phyloP scores from a whole-genome alignment of 2,329 filamentous ascomycete genomes.

The Drechslerella coelobrocha region DNA sequence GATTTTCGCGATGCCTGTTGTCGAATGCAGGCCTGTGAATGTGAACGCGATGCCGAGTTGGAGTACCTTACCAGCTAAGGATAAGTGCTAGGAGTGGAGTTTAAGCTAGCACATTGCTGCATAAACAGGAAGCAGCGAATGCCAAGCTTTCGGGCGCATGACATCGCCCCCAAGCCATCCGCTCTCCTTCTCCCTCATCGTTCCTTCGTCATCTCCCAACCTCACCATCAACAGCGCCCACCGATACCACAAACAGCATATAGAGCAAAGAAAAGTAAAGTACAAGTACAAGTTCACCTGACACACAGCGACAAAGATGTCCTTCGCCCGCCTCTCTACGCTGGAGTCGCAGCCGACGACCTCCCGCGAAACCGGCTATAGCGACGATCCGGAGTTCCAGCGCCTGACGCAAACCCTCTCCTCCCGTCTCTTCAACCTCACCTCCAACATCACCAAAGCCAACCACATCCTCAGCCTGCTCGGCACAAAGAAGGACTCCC shows the following conservation, averaged over 20 bases:
- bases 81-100: too few relatives aligned
- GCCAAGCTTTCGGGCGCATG: slow-evolving; percentile 39
- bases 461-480: slow-evolving; percentile 83
- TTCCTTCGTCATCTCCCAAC: slow-evolving; percentile 17
- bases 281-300: neutral
- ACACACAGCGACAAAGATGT: slow-evolving; percentile 68
- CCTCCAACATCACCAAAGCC: slow-evolving; percentile 84
- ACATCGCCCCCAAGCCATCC: slow-evolving; percentile 26
- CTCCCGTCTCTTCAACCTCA: slow-evolving; percentile 86
- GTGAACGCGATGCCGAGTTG: neutral
- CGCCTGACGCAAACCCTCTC: slow-evolving; percentile 81
- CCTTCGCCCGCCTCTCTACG: slow-evolving; percentile 83
- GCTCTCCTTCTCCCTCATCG: neutral
- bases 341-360: slow-evolving; percentile 80
- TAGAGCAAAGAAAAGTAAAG: neutral
- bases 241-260: slow-evolving; percentile 5
- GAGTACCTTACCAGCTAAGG: too few relatives aligned
- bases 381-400: slow-evolving; percentile 91
- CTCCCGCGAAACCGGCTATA: slow-evolving; percentile 75
- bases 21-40: neutral
- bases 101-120: too few relatives aligned
- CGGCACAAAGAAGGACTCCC: slow-evolving; percentile 88
- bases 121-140: neutral
- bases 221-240: slow-evolving; percentile 9
- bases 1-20: neutral